Percentiles rank a stretch among this genome's conserved stretches.
These are phyloP conservation scores for Globisporangium rhizosaccharum DNA, from an alignment of 352 stramenopile species.

Conservation along the genomic window DNA sequence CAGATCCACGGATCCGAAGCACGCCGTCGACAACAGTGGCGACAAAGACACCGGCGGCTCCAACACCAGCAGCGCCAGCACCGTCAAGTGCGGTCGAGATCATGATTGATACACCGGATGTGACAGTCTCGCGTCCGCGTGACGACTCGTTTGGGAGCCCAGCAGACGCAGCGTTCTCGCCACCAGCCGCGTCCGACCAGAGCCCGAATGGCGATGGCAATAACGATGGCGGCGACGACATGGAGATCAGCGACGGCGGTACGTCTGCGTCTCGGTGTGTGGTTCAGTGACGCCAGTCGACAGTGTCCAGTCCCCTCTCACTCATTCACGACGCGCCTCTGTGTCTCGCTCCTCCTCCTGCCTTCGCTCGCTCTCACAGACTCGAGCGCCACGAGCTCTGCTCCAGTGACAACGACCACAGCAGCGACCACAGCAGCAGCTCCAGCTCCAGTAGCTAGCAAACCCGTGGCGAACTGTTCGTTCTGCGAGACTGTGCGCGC, in stretches of 20 bases:
- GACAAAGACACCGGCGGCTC: neutral
- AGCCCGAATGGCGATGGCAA: neutral
- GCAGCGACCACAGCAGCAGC: neutral
- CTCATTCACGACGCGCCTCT: neutral
- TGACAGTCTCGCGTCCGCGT: constrained; percentile 4
- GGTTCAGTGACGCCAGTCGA: neutral
- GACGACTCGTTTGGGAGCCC: constrained; percentile 7
- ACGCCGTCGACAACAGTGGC: neutral
- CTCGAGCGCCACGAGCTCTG: neutral
- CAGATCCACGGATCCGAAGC: neutral
- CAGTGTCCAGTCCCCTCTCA: neutral
- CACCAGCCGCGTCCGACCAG: constrained; percentile 13
- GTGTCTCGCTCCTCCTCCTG: neutral
- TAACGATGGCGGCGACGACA: constrained; percentile 5
- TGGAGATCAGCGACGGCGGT: constrained; percentile 17
- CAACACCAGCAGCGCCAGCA: neutral
- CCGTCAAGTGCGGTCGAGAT: constrained; percentile 1
- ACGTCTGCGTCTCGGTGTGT: neutral
- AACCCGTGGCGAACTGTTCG: neutral
- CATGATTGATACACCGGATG: constrained; percentile 3
- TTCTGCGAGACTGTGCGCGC: constrained; percentile 12
- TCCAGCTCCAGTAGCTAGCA: neutral
- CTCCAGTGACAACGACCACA: neutral
- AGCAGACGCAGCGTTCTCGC: constrained; percentile 6
- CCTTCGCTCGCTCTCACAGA: neutral